Evolutionary conservation across 208 protist genomes (phyloP), one percentile per base, ranked within the genome.

Genomic region (Trypanosomatidae sp.): DNA sequence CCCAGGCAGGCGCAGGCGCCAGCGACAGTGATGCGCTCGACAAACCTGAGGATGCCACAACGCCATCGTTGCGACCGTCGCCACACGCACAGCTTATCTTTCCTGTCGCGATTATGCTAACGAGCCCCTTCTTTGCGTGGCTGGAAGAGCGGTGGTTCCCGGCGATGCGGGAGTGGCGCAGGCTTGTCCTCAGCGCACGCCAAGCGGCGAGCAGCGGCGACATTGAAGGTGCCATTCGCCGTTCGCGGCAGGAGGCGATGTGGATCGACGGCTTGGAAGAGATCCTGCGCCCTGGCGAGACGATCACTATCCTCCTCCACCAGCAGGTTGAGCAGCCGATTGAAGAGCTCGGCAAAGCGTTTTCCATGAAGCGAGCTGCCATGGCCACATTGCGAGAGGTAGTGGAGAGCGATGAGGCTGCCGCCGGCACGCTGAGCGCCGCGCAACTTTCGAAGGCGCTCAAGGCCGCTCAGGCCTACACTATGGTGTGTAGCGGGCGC

Each of bases 101-200:
- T 4, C 46, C 67, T 2, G 17, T 66, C 15, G 25, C n/a, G 12
- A 66, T 74, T 55, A 47, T 90, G 76, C 50, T 67, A 13, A 47
- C 58, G 3, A 84, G 85, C 19, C 78, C 87, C 2, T 92, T 91
- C 72, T 85, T 95, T 43, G 46, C 44, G 17, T 95, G 86, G 87
- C 65, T 93, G 25, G 85, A 87, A 64, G 72, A 82, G 17, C 82
- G 79, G 9, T 95, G 91, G 91, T 73, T 95, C 28, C 88, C 88
- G 10, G 82, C 87, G 13, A 91, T 93, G 86, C 72, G 73, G 64
- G 50, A 71, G 76, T 95, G 90, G 90, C 73, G 74, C 30, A 44
- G 68, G 36, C 74, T 95, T 12, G 79, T 90, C 9, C 55, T 71
- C 12, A 62, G 66, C 2, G 80, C 82, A 3, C 64, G 68, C 17